Conservation (phyloP, 1,139 yeast genomes). For the Williopsis jadinii region DNA sequence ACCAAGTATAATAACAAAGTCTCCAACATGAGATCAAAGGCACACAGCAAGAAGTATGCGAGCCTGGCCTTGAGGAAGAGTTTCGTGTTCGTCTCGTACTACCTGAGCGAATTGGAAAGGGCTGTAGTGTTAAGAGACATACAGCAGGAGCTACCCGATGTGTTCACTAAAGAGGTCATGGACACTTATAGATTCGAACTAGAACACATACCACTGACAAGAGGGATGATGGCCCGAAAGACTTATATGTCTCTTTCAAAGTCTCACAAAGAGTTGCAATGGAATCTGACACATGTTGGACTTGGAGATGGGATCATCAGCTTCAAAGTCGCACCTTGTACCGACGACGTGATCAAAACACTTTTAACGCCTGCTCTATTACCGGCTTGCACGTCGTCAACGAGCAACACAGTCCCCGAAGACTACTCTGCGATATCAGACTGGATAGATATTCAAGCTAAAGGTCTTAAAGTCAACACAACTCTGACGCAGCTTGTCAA, state of each 20-base stretch:
- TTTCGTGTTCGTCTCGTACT: constrained; percentile 22
- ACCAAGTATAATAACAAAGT: constrained; percentile 24
- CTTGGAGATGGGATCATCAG: constrained; percentile 19
- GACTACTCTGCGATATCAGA: constrained; percentile 7
- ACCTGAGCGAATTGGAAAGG: constrained; percentile 19
- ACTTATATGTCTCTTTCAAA: not conserved
- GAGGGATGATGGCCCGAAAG: constrained; percentile 9
- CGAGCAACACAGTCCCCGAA: constrained; percentile 8
- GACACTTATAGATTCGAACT: constrained; percentile 12
- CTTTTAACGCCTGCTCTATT: constrained; percentile 13
- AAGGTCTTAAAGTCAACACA: not conserved
- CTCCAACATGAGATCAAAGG: constrained; percentile 11
- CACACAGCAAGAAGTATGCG: constrained; percentile 10
- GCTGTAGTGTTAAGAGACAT: constrained; percentile 14
- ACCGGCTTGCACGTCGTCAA: constrained; percentile 13
- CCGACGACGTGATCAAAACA: constrained; percentile 4
- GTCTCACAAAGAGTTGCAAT: constrained; percentile 8
- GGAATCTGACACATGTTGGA: constrained; percentile 26
- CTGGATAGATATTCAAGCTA: constrained; percentile 3
- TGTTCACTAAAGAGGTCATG: constrained; percentile 13
- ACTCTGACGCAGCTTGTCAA: not conserved
- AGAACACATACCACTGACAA: constrained; percentile 18
- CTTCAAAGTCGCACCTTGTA: constrained; percentile 19
- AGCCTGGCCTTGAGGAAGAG: constrained; percentile 19
- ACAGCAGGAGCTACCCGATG: constrained; percentile 10